These are phyloP conservation scores for Penicillium italicum DNA, from an alignment of 2,329 filamentous ascomycete species.

Conservation along the genomic window DNA sequence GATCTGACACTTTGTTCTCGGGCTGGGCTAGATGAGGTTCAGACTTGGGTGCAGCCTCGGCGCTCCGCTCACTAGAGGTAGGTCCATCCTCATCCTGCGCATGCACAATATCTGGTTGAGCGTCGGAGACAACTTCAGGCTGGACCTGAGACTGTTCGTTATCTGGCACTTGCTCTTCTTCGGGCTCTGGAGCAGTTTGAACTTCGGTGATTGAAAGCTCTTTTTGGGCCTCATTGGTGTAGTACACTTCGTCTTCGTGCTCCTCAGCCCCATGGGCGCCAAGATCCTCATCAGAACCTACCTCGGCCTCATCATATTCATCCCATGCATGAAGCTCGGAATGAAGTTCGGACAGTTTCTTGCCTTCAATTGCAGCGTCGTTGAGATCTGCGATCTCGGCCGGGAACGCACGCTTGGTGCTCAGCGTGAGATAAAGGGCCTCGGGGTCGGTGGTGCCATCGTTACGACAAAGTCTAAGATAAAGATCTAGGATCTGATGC, in stretches of 20 bases:
- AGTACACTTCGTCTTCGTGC: constrained; percentile 15
- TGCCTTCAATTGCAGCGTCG: constrained; percentile 53
- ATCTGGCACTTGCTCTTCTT: neutral
- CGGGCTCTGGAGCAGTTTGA: neutral
- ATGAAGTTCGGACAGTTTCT: constrained; percentile 53
- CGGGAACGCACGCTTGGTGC: constrained; percentile 52
- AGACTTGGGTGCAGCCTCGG: neutral
- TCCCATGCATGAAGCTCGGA: constrained; percentile 42
- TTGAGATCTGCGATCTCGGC: constrained; percentile 52
- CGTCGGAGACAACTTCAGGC: neutral
- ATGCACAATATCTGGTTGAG: neutral
- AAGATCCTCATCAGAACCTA: constrained; percentile 18
- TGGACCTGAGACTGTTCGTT: neutral
- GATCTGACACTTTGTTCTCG: neutral
- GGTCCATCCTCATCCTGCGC: neutral
- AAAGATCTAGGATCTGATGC: constrained; percentile 57
- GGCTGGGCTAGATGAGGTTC: neutral
- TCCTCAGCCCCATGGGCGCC: constrained; percentile 12
- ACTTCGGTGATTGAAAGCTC: constrained; percentile 4
- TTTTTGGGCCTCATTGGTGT: constrained; percentile 3
- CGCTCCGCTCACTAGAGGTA: neutral
- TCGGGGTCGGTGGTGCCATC: constrained; percentile 53
- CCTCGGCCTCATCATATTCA: constrained; percentile 51
- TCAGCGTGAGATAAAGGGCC: constrained; percentile 57
- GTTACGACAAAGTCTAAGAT: constrained; percentile 57